Base-by-base conservation (phyloP, 257 asterid species). In the Pogostemon cablin region DNA sequence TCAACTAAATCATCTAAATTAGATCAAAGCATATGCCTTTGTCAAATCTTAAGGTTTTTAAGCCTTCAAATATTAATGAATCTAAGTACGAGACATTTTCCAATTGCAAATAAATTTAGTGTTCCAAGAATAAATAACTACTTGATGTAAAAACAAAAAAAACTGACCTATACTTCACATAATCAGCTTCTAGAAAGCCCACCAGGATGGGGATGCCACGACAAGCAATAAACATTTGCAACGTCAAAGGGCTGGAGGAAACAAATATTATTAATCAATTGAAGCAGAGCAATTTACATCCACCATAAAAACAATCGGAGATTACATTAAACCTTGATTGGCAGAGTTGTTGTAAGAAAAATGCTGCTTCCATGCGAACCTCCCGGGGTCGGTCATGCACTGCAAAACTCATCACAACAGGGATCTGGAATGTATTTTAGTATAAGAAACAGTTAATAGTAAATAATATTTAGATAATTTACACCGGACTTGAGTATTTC, bases 121-220 rank as follows among this genome's bases (percentile, higher is more conserved):
- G 38, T 64, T 52, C 38, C 35, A 73, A 62, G 38, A 47, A 67
- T 38, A 68, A n/a, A 34, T 64, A 12, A 60, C 41, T 38, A 39
- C 72, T 66, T 64, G 35, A 54, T 3, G 17, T 80, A 57, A 59
- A 15, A 38, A 75, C 32, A 25, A 25, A 25, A 25, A 25, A 25
- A 1, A 25, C 98, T 74, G 60, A 91, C 99, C 98, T 90, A 75
- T 86, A 90, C 72, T 89, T 91, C 8, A 96, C 98, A 82, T 92
- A 95, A 78, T 95, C 98, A 81, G 99, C 96, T 87, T 95, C 99
- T 44, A 95, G 84, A 86, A 95, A 95, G 70, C 97, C 97, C 85
- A 95, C 99, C 72, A 95, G 86, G 76, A 91, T 77, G 62, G 98
- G 98, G 81, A 95, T 95, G 70, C 99, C 99, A 63, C 96, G 96